A percentile compares a stretch with the other conserved stretches of the same genome.
phyloP scores from a whole-genome alignment of 2,329 filamentous ascomycete species.

The Fusarium mangiferae region DNA sequence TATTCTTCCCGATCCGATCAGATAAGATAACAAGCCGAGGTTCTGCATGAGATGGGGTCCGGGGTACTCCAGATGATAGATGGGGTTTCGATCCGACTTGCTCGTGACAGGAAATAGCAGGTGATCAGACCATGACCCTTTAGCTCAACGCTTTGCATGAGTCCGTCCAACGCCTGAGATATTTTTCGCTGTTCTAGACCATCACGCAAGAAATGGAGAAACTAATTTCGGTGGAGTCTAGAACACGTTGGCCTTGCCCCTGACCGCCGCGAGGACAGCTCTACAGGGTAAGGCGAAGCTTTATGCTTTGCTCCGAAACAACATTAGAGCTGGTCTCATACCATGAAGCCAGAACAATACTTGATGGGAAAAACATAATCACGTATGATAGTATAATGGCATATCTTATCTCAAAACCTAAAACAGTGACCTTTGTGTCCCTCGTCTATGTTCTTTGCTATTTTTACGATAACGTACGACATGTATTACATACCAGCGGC shows the following conservation, averaged over 20 bases:
- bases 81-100: not conserved
- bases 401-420: rapidly evolving
- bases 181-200: not conserved
- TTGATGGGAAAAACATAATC: not conserved
- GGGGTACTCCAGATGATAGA: not conserved
- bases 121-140: not conserved
- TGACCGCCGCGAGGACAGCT: rapidly evolving
- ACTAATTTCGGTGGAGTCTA: not conserved
- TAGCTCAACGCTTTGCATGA: not conserved
- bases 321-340: too few species aligned
- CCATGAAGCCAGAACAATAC: rapidly evolving
- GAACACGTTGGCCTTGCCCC: not conserved
- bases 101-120: not conserved
- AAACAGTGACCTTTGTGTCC: rapidly evolving
- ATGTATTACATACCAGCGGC: rapidly evolving
- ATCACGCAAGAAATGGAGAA: not conserved
- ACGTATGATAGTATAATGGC: rapidly evolving
- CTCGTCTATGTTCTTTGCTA: not conserved
- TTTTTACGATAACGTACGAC: rapidly evolving
- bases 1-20: not conserved
- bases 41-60: not conserved
- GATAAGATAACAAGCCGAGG: slow-evolving; percentile 14
- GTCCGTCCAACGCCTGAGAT: not conserved
- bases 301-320: not conserved
- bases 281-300: not conserved